Base-by-base conservation (phyloP, 2,329 filamentous ascomycete species). In the Teratosphaeria viscida region DNA sequence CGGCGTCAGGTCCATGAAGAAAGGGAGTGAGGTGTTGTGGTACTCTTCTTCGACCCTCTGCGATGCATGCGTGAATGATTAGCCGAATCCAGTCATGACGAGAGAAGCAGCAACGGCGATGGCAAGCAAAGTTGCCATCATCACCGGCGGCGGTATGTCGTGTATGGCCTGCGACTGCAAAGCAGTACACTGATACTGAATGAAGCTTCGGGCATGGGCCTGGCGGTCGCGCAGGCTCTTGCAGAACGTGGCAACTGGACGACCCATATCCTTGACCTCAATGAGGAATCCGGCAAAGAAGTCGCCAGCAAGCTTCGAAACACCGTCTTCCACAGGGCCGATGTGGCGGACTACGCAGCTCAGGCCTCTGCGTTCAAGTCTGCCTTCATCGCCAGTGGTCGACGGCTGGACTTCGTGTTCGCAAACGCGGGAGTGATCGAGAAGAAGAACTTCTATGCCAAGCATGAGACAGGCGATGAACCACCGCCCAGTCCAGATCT, bases 371-470 rank as follows among this genome's bases (percentile, higher is more conserved):
- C 70, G 4, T 79, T 78, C 59, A 70, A 78, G 43, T 62, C 60
- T 10, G 66, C 72, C 8, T 78, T 75, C 65, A 61, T 66, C 23
- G 57, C 49, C 8, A 58, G 62, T 1, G 65, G 70, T 5, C 67
- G 68, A 5, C 66, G 72, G 2, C 54, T 81, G 16, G 78, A 79
- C 66, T 79, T 80, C 61, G 77, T 80, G 37, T 80, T 77, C 62
- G 78, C 76, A 16, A 80, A 80, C 58, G 78, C 78, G 0, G 78
- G 78, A 1, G 72, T 79, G 26, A 68, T 78, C 7, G 76, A 78
- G 57, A 66, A 70, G 19, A 64, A 70, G 58, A 76, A 75, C 59
- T 77, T 77, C 66, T 78, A 75, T 63, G 69, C 68, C 52, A 66
- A 62, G 7, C 70, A 74, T 56, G 59, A 61, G 27, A 61, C 57